These are phyloP conservation scores for Aspergillus sp. DNA, from an alignment of 2,329 filamentous ascomycete genomes.

Conservation along the genomic window DNA sequence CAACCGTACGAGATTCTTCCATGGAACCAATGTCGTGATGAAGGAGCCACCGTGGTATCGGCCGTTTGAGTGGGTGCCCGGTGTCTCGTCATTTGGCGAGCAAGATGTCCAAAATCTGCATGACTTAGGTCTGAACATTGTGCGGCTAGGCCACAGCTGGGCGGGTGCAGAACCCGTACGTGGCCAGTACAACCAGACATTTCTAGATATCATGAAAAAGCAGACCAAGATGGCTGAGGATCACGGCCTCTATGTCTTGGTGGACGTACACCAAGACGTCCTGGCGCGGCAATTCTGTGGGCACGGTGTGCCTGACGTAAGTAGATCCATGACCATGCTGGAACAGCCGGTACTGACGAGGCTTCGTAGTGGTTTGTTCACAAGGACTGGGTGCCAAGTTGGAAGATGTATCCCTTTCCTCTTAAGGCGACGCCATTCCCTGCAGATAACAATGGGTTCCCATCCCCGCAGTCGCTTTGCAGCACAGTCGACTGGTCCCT, in stretches of 20 bases:
- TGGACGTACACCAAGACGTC: constrained; percentile 14
- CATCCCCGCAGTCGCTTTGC: constrained; percentile 11
- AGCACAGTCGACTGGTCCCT: constrained; percentile 10
- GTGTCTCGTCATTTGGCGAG: constrained; percentile 14
- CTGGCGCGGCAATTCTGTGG: constrained; percentile 11
- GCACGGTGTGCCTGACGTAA: constrained; percentile 11
- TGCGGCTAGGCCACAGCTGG: constrained; percentile 12
- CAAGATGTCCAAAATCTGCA: constrained; percentile 14
- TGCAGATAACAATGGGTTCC: constrained; percentile 9
- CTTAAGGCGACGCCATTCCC: constrained; percentile 10
- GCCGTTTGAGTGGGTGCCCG: constrained; percentile 13
- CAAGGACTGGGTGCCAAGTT: constrained; percentile 9
- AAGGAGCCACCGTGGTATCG: constrained; percentile 16
- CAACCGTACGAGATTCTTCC: constrained; percentile 15
- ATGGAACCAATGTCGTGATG: constrained; percentile 18
- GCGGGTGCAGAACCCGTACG: constrained; percentile 12
- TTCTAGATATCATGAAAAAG: constrained; percentile 14
- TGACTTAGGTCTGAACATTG: constrained; percentile 12
- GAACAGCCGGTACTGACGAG: constrained; percentile 2
- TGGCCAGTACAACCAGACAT: constrained; percentile 13
- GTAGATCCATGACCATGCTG: background rate
- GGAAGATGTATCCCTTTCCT: constrained; percentile 13
- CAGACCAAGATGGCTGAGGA: constrained; percentile 15
- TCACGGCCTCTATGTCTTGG: constrained; percentile 13
- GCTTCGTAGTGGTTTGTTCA: constrained; percentile 11